Conservation (phyloP, 2,329 filamentous ascomycete genomes). For the Tolypocladium ophioglossoides region DNA sequence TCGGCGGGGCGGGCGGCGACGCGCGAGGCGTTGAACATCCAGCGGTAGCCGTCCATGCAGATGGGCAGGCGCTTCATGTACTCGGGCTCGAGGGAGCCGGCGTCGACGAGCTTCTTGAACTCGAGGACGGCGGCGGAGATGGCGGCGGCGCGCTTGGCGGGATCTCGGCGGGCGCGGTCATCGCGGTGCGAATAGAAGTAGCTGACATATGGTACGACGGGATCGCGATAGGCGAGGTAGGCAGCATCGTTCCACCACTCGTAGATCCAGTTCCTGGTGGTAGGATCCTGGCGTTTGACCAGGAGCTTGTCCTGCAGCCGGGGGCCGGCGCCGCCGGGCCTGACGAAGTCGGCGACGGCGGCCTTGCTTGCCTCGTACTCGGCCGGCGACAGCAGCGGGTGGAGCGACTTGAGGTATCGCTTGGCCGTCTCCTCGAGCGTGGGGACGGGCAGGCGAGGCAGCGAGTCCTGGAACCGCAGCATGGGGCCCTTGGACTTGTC, state of each 20-base stretch:
- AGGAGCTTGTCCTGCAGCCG: slow-evolving; percentile 81
- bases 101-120: slow-evolving; percentile 90
- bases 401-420: slow-evolving; percentile 71
- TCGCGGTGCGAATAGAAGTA: slow-evolving; percentile 99
- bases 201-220: slow-evolving; percentile 93
- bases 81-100: slow-evolving; percentile 77
- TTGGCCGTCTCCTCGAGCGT: slow-evolving; percentile 72
- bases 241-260: slow-evolving; percentile 98
- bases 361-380: slow-evolving; percentile 68
- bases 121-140: slow-evolving; percentile 77
- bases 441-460: slow-evolving; percentile 69
- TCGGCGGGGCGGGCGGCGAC: slow-evolving; percentile 76
- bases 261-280: slow-evolving; percentile 84
- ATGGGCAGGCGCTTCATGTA: slow-evolving; percentile 98
- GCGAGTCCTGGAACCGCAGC: slow-evolving; percentile 79
- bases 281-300: slow-evolving; percentile 67
- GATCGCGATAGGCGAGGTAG: slow-evolving; percentile 88
- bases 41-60: slow-evolving; percentile 97
- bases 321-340: slow-evolving; percentile 73
- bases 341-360: slow-evolving; percentile 80
- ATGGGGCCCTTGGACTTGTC: slow-evolving; percentile 69
- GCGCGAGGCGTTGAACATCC: slow-evolving; percentile 95
- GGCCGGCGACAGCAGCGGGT: slow-evolving; percentile 57
- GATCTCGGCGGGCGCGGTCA: slow-evolving; percentile 77
- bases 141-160: slow-evolving; percentile 85